phyloP scores from a whole-genome alignment of 495 filamentous ascomycete species.

The Cercophora sp. region DNA sequence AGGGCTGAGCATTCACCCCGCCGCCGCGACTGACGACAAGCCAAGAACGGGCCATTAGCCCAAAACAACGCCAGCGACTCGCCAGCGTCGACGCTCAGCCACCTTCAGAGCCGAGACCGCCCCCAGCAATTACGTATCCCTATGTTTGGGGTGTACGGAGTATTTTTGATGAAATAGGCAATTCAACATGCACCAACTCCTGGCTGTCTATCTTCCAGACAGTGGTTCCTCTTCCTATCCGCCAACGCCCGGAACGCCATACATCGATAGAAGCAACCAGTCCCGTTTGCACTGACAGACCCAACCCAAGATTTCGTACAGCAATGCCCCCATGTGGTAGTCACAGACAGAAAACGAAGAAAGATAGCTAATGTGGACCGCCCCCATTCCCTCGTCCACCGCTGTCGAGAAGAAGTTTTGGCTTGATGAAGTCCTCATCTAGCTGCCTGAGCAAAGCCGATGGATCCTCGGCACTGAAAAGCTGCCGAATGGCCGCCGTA shows the following conservation, averaged over 20 bases:
- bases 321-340: too few species aligned
- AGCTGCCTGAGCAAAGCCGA: constrained; percentile 87
- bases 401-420: constrained; percentile 75
- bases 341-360: too few species aligned
- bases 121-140: too few species aligned
- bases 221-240: too few species aligned
- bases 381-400: constrained; percentile 26
- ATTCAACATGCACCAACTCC: too few species aligned
- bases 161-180: too few species aligned
- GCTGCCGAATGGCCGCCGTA: constrained; percentile 63
- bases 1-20: constrained; percentile 1
- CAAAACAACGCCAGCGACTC: constrained; percentile 9
- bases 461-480: constrained; percentile 74
- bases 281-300: too few species aligned
- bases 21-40: neutral
- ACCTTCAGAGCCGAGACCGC: too few species aligned
- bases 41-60: neutral
- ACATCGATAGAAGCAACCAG: too few species aligned
- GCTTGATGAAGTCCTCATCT: constrained; percentile 96
- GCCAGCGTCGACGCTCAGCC: constrained; percentile 4
- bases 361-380: constrained; percentile 8
- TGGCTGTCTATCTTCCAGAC: too few species aligned
- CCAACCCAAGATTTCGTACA: too few species aligned
- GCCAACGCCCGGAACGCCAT: too few species aligned
- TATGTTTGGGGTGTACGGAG: neutral